phyloP scores from a whole-genome alignment of 192 early-diverging fungal species.

The Funneliformis mosseae region DNA sequence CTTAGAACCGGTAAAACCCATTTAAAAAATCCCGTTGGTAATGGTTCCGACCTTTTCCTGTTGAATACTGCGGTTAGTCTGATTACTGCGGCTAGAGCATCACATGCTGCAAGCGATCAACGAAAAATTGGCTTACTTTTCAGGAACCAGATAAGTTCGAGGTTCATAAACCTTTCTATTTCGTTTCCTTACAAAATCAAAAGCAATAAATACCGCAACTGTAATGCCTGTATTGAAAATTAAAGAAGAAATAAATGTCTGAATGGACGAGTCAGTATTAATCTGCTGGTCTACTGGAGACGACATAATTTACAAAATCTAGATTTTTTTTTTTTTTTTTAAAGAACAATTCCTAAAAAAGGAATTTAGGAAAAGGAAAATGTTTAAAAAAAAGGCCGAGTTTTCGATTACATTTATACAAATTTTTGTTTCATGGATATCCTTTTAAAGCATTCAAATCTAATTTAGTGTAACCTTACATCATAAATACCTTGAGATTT shows the following conservation, averaged over 20 bases:
- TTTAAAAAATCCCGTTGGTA: conserved; percentile 53
- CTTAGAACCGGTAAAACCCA: conserved; percentile 65
- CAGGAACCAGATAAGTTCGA: conserved; percentile 62
- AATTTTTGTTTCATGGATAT: no score
- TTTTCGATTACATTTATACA: no score
- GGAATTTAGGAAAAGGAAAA: neutral
- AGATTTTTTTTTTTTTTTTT: no score
- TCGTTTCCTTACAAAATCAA: conserved; percentile 66
- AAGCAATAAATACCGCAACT: conserved; percentile 54
- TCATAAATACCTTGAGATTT: no score
- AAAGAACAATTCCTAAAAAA: neutral
- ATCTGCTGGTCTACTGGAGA: no score
- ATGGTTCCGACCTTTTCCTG: conserved; percentile 56
- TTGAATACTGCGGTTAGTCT: neutral
- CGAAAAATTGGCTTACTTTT: conserved; percentile 45
- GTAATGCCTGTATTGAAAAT: conserved; percentile 66
- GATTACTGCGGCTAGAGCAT: neutral
- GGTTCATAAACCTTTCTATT: conserved; percentile 73
- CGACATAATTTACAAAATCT: neutral
- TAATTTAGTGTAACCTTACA: no score
- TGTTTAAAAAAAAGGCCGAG: no score
- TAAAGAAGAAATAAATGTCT: conserved; percentile 68
- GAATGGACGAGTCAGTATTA: neutral
- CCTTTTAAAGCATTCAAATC: no score
- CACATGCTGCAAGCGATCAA: neutral